A percentile compares a stretch with the other conserved stretches of the same genome.
Conservation (phyloP, 164 flowering plant species). For the Macadamia integrifolia region DNA sequence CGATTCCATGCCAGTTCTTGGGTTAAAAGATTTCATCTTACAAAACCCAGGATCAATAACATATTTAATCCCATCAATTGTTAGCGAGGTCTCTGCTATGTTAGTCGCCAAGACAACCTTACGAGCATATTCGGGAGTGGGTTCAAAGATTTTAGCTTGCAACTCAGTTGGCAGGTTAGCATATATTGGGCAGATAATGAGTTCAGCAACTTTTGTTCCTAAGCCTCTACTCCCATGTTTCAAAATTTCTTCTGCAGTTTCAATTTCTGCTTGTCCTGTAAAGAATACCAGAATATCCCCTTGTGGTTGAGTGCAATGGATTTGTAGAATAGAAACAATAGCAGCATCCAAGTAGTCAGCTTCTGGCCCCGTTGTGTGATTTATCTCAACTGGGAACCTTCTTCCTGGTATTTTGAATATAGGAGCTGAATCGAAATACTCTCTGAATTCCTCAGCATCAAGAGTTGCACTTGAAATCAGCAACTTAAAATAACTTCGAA, state of each 20-base stretch:
- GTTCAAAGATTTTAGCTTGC: slow-evolving; percentile 92
- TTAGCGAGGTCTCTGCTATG: slow-evolving; percentile 89
- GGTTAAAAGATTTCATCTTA: slow-evolving; percentile 89
- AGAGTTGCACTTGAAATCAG: slow-evolving; percentile 98
- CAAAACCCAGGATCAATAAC: slow-evolving; percentile 93
- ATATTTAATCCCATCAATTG: slow-evolving; percentile 90
- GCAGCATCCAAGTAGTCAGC: slow-evolving; percentile 97
- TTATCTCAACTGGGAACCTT: slow-evolving; percentile 86
- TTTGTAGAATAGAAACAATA: slow-evolving; percentile 80
- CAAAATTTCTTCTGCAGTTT: slow-evolving; percentile 83
- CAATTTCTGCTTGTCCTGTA: slow-evolving; percentile 95
- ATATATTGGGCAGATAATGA: slow-evolving; percentile 94
- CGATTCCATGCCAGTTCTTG: slow-evolving; percentile 94
- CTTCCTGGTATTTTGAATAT: slow-evolving; percentile 92
- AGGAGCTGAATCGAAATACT: slow-evolving; percentile 92
- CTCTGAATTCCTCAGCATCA: slow-evolving; percentile 96
- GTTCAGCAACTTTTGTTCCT: slow-evolving; percentile 88
- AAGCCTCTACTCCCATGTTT: slow-evolving; percentile 84
- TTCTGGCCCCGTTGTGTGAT: slow-evolving; percentile 86
- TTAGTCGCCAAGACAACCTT: slow-evolving; percentile 92
- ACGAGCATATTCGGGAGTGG: slow-evolving; percentile 94
- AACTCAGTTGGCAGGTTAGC: slow-evolving; percentile 95
- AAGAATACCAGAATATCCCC: slow-evolving; percentile 88
- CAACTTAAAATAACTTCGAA: slow-evolving; percentile 82
- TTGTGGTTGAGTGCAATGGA: slow-evolving; percentile 71